Evolutionary conservation across 805 yeast species (phyloP).

Genomic region (Barnettozyma wickerhamii): DNA sequence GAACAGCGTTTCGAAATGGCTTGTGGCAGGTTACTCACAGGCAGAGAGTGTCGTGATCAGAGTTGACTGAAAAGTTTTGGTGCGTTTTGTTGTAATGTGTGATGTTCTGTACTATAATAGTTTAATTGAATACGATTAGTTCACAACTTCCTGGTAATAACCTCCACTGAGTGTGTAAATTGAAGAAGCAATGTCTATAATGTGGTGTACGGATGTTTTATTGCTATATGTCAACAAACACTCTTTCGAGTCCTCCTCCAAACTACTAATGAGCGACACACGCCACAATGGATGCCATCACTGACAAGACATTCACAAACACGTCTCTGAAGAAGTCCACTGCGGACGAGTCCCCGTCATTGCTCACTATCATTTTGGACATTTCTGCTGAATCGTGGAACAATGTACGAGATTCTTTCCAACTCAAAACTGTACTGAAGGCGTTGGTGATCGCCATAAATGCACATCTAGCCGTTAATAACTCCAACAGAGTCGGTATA

Average conservation of each 20-base stretch:
- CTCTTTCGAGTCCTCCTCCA: neutral
- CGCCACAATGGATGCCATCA: constrained; percentile 56
- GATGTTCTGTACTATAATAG: neutral
- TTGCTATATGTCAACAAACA: too few relatives aligned
- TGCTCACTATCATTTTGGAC: constrained; percentile 75
- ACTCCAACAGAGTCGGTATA: constrained; percentile 78
- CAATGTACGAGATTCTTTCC: constrained; percentile 29
- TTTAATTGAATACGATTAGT: too few relatives aligned
- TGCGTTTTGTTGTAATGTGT: neutral
- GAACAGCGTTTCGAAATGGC: constrained; percentile 2
- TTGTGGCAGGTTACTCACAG: constrained; percentile 3
- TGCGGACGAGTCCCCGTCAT: constrained; percentile 68
- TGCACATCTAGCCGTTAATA: constrained; percentile 82
- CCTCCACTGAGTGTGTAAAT: too few relatives aligned
- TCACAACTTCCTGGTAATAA: too few relatives aligned
- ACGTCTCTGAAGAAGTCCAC: constrained; percentile 22
- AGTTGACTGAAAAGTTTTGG: neutral
- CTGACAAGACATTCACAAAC: constrained; percentile 48
- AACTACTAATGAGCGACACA: neutral
- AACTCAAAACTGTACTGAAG: constrained; percentile 41
- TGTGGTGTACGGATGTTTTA: too few relatives aligned
- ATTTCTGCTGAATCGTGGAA: constrained; percentile 55
- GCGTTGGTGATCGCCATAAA: constrained; percentile 73
- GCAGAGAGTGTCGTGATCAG: constrained; percentile 2
- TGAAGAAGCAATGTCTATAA: too few relatives aligned